These are phyloP conservation scores for Corchorus capsularis DNA, from an alignment of 345 rosid species.

Conservation along the genomic window DNA sequence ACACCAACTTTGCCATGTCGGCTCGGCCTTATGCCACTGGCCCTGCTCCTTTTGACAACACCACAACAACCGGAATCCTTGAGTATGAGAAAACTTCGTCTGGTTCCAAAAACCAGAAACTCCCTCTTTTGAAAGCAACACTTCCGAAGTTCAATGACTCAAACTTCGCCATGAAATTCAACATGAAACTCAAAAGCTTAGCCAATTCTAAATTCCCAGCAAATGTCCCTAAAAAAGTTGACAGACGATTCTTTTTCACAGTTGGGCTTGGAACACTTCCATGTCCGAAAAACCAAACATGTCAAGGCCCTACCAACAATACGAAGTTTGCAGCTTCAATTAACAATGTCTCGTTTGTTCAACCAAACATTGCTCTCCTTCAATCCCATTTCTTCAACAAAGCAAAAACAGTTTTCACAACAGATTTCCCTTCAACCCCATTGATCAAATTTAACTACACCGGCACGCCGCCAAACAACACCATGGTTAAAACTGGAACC, in stretches of 20 bases:
- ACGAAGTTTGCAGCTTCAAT: constrained; percentile 42
- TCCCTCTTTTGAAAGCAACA: constrained; percentile 35
- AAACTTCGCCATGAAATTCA: constrained; percentile 35
- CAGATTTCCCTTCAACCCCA: constrained; percentile 51
- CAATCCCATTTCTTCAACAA: constrained; percentile 52
- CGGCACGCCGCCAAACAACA: constrained; percentile 47
- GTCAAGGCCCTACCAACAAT: constrained; percentile 50
- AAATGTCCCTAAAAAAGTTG: constrained; percentile 46
- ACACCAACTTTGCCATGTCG: constrained; percentile 35
- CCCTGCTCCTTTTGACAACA: constrained; percentile 49
- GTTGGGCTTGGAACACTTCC: constrained; percentile 50
- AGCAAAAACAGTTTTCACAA: constrained; percentile 45
- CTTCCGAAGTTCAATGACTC: constrained; percentile 55
- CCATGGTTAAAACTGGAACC: constrained; percentile 40
- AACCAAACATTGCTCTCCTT: constrained; percentile 43
- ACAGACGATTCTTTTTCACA: constrained; percentile 48
- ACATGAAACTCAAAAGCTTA: constrained; percentile 43
- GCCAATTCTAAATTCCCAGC: constrained; percentile 45
- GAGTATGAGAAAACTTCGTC: constrained; percentile 35
- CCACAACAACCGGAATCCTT: constrained; percentile 45
- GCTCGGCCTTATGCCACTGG: constrained; percentile 54
- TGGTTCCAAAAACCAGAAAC: constrained; percentile 29
- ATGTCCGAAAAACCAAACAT: constrained; percentile 41
- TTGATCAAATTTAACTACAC: constrained; percentile 55
- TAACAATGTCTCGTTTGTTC: constrained; percentile 53